Evolutionary conservation across 2,329 filamentous ascomycete species (phyloP).

Genomic region (Cercospora zeina): DNA sequence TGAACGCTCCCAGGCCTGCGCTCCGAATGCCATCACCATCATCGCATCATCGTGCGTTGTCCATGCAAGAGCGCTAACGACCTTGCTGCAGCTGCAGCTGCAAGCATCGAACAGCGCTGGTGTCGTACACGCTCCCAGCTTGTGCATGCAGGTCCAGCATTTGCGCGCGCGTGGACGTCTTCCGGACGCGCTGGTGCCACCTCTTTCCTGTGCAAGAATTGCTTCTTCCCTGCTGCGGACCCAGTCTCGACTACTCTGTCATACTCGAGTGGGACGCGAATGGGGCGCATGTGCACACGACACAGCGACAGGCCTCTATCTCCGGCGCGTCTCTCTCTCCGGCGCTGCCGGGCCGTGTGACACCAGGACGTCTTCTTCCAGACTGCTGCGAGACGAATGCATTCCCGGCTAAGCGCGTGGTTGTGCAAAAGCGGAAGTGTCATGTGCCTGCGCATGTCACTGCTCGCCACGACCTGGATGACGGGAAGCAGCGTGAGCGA

Average conservation of each 20-base stretch:
- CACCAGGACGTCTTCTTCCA: constrained; percentile 12
- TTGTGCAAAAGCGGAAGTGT: constrained; percentile 14
- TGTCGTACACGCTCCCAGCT: too few relatives aligned
- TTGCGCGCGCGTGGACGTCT: constrained; percentile 1
- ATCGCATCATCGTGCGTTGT: neutral
- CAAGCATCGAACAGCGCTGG: neutral
- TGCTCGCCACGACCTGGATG: constrained; percentile 15
- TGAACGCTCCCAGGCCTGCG: neutral
- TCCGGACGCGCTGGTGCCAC: constrained; percentile 5
- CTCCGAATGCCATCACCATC: constrained; percentile 2
- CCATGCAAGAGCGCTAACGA: neutral
- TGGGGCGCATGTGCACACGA: neutral
- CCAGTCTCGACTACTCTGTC: constrained; percentile 3
- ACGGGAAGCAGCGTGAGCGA: constrained; percentile 17
- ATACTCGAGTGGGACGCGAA: constrained; percentile 7
- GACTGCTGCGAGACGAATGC: neutral
- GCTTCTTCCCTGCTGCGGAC: constrained; percentile 11
- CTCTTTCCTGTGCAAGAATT: neutral
- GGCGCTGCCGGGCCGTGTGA: constrained; percentile 1
- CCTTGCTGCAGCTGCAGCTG: neutral
- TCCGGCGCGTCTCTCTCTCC: neutral
- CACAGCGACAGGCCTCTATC: too few relatives aligned
- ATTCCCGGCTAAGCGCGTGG: constrained; percentile 14
- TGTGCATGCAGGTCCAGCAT: neutral
- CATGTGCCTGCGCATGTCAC: constrained; percentile 18